Percentiles rank a stretch among this genome's conserved stretches.
Evolutionary conservation across 768 basidiomycete genomes (phyloP).

Genomic region (Coprinellus micaceus): DNA sequence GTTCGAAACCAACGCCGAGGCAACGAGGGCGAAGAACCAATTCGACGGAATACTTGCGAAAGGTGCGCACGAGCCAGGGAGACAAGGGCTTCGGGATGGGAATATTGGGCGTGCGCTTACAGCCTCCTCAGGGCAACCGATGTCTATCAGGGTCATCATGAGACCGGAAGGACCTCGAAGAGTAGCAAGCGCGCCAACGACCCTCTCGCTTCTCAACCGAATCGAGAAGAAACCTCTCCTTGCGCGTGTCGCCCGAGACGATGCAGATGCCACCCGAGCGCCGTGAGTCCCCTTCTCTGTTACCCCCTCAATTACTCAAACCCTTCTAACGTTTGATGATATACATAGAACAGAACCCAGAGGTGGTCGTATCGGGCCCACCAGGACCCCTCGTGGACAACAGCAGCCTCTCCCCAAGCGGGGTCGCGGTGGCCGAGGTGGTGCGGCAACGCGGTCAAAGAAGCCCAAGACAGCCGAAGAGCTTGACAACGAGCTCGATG

Average conservation of each 20-base stretch:
- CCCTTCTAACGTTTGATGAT: neutral
- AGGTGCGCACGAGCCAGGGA: slow-evolving; percentile 41
- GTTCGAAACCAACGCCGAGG: slow-evolving; percentile 76
- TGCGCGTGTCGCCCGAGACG: slow-evolving; percentile 57
- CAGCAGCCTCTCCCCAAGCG: slow-evolving; percentile 22
- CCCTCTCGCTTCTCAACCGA: slow-evolving; percentile 67
- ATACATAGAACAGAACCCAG: slow-evolving; percentile 14
- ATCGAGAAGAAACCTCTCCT: slow-evolving; percentile 72
- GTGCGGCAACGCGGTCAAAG: slow-evolving; percentile 17
- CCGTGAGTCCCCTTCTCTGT: slow-evolving; percentile 15
- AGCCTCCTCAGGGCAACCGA: slow-evolving; percentile 60
- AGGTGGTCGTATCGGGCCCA: slow-evolving; percentile 37
- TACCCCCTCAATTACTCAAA: neutral
- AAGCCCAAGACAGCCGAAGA: slow-evolving; percentile 77
- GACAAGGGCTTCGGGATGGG: neutral
- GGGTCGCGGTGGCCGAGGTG: neutral
- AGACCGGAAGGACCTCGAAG: slow-evolving; percentile 48
- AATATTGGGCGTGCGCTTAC: neutral
- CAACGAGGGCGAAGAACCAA: slow-evolving; percentile 77
- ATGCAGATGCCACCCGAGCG: slow-evolving; percentile 31
- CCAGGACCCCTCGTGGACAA: slow-evolving; percentile 39
- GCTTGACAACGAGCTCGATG: slow-evolving; percentile 84
- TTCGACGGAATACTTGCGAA: slow-evolving; percentile 86
- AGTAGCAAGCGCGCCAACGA: slow-evolving; percentile 46
- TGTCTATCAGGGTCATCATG: slow-evolving; percentile 57